These are phyloP conservation scores for Amanita fuliginea DNA, from an alignment of 768 basidiomycete genomes.

Conservation along the genomic window DNA sequence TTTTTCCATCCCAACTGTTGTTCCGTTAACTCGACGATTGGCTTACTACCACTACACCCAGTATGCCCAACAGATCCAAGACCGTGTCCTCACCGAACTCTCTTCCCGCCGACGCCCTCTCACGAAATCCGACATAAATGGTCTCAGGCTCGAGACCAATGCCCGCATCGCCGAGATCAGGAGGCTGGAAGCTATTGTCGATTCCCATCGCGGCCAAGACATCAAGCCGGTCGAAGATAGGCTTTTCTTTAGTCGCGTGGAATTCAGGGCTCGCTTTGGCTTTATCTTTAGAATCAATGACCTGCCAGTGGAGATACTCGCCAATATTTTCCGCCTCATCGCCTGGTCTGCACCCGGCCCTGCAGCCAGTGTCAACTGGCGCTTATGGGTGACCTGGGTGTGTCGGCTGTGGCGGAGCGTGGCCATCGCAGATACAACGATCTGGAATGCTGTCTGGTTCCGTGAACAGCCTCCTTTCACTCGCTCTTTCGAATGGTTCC, in stretches of 20 bases:
- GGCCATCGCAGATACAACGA: slow-evolving; percentile 33
- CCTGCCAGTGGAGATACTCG: slow-evolving; percentile 56
- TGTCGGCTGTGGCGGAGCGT: slow-evolving; percentile 45
- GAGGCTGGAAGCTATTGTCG: neutral
- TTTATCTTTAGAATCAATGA: slow-evolving; percentile 46
- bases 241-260: slow-evolving; percentile 22
- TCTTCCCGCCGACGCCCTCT: slow-evolving; percentile 4
- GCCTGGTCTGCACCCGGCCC: slow-evolving; percentile 39
- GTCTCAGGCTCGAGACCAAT: slow-evolving; percentile 9
- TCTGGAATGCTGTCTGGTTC: slow-evolving; percentile 64
- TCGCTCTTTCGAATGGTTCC: slow-evolving; percentile 45
- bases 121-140: slow-evolving; percentile 9
- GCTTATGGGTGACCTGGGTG: slow-evolving; percentile 45
- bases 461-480: slow-evolving; percentile 36
- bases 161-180: slow-evolving; percentile 6
- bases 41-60: neutral
- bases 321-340: slow-evolving; percentile 50
- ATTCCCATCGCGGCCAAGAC: neutral
- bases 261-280: slow-evolving; percentile 19
- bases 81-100: neutral
- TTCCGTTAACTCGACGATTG: neutral
- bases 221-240: slow-evolving; percentile 15
- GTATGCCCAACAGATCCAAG: neutral
- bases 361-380: slow-evolving; percentile 21
- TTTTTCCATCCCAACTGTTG: neutral